Base-by-base conservation (phyloP, 2,329 filamentous ascomycete species). In the Venturia carpophila region DNA sequence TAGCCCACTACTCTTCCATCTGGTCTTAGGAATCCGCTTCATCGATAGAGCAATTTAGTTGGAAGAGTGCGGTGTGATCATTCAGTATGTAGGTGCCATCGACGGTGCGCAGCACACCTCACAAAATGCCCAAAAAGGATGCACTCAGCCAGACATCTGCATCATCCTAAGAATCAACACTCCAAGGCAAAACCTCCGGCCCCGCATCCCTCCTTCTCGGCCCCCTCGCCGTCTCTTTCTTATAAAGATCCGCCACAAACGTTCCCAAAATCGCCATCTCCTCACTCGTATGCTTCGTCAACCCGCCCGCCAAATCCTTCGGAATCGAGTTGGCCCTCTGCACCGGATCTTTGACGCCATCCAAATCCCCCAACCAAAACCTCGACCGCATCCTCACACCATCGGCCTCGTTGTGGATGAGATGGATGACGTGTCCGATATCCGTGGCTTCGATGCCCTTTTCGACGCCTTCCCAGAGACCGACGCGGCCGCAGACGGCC, bases 351-450 rank as follows among this genome's bases (percentile, higher is more conserved):
- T 11, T 60, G 11, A 66, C 13, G 19, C n/a, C 37, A 0, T 66
- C 67, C 45, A 68, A 27, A 49, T 68, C 67, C 19, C 67, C 67
- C 9, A 69, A n/a, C 67, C 68, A 67, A 47, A 67, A 68, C 19
- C 68, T 41, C n/a, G 58, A 62, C 27, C 63, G 45, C 67, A 69
- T 69, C 1, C 68, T 52, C 11, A 61, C 55, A 2, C 58, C 64
- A 5, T 63, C 45, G 52, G 52, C 62, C 19, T 67, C 68, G 45
- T 68, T 64, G 27, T 66, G 64, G 61, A 69, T 65, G 11, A 68
- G 63, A 43, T 69, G 67, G 42, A 69, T 67, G 5, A 68, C 49
- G 39, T 68, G 64, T 3, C 67, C 67, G 11, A 41, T 66, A 11
- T 62, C n/a, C 11, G 65, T 30, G 24, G 19, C 47, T 47, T 62